These are phyloP conservation scores for Carex pumila DNA, from an alignment of 176 grass and related monocot species.

Conservation along the genomic window DNA sequence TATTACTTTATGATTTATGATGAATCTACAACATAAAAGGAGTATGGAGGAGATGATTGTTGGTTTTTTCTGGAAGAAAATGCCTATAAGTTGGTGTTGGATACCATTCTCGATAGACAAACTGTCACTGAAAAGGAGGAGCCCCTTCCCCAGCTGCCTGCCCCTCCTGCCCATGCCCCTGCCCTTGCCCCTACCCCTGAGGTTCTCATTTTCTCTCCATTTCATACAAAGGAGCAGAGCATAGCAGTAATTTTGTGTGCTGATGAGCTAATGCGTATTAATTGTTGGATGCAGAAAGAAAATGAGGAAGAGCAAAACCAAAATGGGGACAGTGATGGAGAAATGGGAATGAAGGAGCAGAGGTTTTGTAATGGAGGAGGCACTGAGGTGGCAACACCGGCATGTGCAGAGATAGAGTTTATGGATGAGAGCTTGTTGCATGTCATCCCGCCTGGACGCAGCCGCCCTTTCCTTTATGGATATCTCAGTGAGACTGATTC, in stretches of 20 bases:
- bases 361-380: neutral
- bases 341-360: neutral
- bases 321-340: neutral
- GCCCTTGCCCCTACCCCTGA: too few relatives aligned
- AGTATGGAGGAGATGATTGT: neutral
- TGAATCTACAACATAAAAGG: neutral
- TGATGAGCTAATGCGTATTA: neutral
- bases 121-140: neutral
- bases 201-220: neutral
- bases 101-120: neutral
- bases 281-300: neutral
- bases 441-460: neutral
- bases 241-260: neutral
- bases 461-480: neutral
- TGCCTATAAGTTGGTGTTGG: neutral
- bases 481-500: constrained; percentile 14
- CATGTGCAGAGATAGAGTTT: neutral
- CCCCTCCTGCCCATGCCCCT: neutral
- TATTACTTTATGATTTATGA: neutral
- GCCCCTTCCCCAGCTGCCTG: neutral
- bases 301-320: neutral
- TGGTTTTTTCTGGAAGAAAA: constrained; percentile 20
- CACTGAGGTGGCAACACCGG: neutral
- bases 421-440: neutral
- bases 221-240: neutral